Evolutionary conservation across 345 rosid species (phyloP).

Genomic region (Gossypium stocksii): DNA sequence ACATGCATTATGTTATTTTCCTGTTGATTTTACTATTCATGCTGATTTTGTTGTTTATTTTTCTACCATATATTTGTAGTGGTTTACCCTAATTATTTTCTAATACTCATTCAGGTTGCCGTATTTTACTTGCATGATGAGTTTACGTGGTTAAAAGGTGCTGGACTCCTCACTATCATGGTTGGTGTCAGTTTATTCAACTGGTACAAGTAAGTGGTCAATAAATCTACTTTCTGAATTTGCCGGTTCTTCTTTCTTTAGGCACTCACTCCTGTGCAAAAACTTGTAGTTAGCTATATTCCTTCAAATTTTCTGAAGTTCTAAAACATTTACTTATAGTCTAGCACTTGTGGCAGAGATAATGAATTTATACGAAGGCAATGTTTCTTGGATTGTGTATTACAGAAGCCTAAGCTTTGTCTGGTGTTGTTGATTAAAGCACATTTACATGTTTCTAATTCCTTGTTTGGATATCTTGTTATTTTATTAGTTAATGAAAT

Average conservation of each 20-base stretch:
- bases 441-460: background rate
- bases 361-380: background rate
- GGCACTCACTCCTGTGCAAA: background rate
- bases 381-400: conserved; percentile 2
- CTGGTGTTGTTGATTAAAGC: background rate
- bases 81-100: background rate
- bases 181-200: conserved; percentile 89
- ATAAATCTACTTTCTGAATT: conserved; percentile 8
- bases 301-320: background rate
- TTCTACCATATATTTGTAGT: background rate
- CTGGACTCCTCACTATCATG: conserved; percentile 81
- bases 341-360: background rate
- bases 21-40: background rate
- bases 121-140: conserved; percentile 94
- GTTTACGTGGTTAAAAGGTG: conserved; percentile 92
- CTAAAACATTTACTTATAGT: background rate
- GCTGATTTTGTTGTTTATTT: background rate
- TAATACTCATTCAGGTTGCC: conserved; percentile 63
- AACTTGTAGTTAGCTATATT: background rate
- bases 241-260: background rate
- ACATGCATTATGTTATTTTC: background rate
- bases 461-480: background rate
- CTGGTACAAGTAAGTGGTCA: conserved; percentile 91
- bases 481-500: conserved; percentile 2
- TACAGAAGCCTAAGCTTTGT: background rate